Base-by-base conservation (phyloP, 148 eudicot species). In the Nyssa sinensis region DNA sequence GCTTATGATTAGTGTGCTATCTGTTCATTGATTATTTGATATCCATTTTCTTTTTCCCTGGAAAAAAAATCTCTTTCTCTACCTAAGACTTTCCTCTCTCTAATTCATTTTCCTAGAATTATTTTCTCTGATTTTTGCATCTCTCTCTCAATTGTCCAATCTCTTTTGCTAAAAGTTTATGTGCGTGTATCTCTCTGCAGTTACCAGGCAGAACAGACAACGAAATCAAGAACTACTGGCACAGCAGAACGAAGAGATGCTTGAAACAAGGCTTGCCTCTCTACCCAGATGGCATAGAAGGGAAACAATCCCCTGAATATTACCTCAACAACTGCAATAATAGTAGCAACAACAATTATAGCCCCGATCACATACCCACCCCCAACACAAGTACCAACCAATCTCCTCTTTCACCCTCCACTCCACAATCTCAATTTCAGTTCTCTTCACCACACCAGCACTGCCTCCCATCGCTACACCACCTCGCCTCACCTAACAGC, bases 151-250 rank as follows among this genome's bases (percentile, higher is more conserved):
- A n/a, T n/a, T n/a, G 51, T 14, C 17, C 1, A 44, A 3, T 44
- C 16, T n/a, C n/a, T n/a, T n/a, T n/a, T n/a, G n/a, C n/a, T n/a
- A n/a, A n/a, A n/a, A 2, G 12, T 41, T 1, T 41, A 6, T 41
- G 47, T 41, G 11, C 11, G 8, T 49, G 47, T 55, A 25, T 59
- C 3, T 55, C 1, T 28, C 34, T 67, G 79, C 74, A 76, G 79
- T 25, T 76, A 27, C 79, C 74, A 1, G 79, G 79, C 5, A 62
- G 79, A 62, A 59, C 79, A 60, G 79, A 76, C 73, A 76, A 76
- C 25, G 79, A 76, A 49, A 70, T 77, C 57, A 77, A 77, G 70
- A 77, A 77, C 19, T 77, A 70, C 29, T 77, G 80, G 80, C 80
- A 77, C 64, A 69, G 58, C 21, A 77, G 80, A 31, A 35, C 55